Conservation (phyloP, 2,329 filamentous ascomycete genomes). For the Zalaria sp. region DNA sequence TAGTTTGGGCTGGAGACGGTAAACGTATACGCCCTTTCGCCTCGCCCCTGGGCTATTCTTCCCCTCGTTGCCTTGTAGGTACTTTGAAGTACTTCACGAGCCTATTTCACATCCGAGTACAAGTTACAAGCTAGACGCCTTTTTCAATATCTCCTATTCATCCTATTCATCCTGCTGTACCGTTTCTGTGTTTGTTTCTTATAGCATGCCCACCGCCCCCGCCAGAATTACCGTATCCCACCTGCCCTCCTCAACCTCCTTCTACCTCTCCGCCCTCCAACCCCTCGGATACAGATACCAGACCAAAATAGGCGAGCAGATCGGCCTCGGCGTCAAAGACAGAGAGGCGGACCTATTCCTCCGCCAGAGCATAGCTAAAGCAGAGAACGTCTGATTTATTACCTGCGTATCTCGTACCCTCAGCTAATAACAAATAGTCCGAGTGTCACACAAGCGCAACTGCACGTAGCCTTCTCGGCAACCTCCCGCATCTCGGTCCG, state of each 20-base stretch:
- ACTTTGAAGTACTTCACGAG: too few species aligned
- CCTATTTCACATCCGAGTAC: too few species aligned
- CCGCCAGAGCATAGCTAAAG: too few species aligned
- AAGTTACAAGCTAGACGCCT: neutral
- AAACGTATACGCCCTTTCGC: too few species aligned
- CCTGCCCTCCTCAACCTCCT: conserved; percentile 66
- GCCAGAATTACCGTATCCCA: conserved; percentile 58
- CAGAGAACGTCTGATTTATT: too few species aligned
- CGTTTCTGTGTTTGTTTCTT: neutral
- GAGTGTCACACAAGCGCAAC: conserved; percentile 26
- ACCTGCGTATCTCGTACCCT: too few species aligned
- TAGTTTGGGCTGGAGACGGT: too few species aligned
- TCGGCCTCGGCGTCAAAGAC: conserved; percentile 45
- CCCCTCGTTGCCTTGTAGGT: too few species aligned
- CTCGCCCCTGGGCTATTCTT: too few species aligned
- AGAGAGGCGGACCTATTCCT: conserved; percentile 45
- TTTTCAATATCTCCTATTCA: neutral
- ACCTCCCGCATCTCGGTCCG: conserved; percentile 50
- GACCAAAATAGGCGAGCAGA: conserved; percentile 44
- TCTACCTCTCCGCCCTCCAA: conserved; percentile 67
- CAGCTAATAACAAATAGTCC: conserved; percentile 12
- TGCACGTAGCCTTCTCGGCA: conserved; percentile 54
- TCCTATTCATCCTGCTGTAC: too few species aligned
- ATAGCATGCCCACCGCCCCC: conserved; percentile 45
- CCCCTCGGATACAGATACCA: conserved; percentile 65